Conservation (phyloP, 805 yeast species). For the Candida tammaniensis region DNA sequence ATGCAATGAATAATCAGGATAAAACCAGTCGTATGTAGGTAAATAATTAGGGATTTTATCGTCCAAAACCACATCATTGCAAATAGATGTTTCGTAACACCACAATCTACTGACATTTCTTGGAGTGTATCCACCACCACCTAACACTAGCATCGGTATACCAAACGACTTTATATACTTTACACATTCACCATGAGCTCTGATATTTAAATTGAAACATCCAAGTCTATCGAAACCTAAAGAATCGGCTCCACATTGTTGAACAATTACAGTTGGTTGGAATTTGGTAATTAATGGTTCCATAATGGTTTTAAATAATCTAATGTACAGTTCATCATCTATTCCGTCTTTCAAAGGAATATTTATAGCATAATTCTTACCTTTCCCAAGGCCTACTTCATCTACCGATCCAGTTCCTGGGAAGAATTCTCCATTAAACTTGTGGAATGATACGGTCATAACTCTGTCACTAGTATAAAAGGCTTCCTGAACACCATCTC, state of each 20-base stretch:
- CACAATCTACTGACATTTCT: conserved; percentile 91
- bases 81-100: conserved; percentile 89
- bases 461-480: conserved; percentile 93
- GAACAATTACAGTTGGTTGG: conserved; percentile 90
- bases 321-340: conserved; percentile 81
- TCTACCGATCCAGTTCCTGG: conserved; percentile 96
- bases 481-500: conserved; percentile 98
- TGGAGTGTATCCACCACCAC: conserved; percentile 98
- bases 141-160: conserved; percentile 84
- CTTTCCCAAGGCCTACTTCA: conserved; percentile 85
- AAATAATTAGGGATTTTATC: conserved; percentile 56
- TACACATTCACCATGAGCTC: conserved; percentile 95
- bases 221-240: conserved; percentile 92
- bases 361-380: conserved; percentile 83
- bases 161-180: conserved; percentile 85
- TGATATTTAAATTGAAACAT: conserved; percentile 86
- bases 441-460: conserved; percentile 95
- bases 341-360: conserved; percentile 95
- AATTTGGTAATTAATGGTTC: conserved; percentile 88
- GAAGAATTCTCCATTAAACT: conserved; percentile 89
- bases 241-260: conserved; percentile 98
- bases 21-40: conserved; percentile 80
- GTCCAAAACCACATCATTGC: conserved; percentile 57
- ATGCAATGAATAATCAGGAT: conserved; percentile 87
- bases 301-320: conserved; percentile 78